phyloP scores from a whole-genome alignment of 2,329 filamentous ascomycete species.

The Phoma sp. region DNA sequence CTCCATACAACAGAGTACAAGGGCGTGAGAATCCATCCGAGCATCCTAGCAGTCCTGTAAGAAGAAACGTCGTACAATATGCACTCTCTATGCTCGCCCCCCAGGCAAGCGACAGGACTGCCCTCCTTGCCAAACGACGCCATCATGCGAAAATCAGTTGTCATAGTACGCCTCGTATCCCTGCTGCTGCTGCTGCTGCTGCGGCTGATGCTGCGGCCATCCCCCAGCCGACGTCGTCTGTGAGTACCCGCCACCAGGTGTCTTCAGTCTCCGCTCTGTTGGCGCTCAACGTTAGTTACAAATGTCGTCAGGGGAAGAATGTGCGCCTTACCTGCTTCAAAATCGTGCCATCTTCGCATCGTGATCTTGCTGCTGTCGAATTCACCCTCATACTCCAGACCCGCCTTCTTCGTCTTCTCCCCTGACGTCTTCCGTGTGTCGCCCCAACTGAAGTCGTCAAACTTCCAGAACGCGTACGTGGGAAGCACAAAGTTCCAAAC shows the following conservation, averaged over 20 bases:
- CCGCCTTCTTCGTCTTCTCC: slow-evolving; percentile 85
- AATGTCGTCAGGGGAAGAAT: slow-evolving; percentile 19
- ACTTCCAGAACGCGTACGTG: slow-evolving; percentile 97
- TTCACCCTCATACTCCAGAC: slow-evolving; percentile 88
- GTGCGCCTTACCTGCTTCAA: slow-evolving; percentile 71
- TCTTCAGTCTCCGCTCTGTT: slow-evolving; percentile 53
- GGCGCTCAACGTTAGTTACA: slow-evolving; percentile 34
- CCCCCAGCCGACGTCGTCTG: slow-evolving; percentile 46
- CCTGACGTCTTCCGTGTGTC: slow-evolving; percentile 95
- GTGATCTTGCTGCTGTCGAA: slow-evolving; percentile 99
- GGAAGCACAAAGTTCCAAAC: slow-evolving; percentile 98
- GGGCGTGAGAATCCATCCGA: slow-evolving; percentile 12
- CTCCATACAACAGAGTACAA: slow-evolving; percentile 15
- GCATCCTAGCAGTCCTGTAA: slow-evolving; percentile 36
- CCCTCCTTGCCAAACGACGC: slow-evolving; percentile 36
- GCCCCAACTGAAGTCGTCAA: slow-evolving; percentile 99
- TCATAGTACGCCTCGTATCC: slow-evolving; percentile 51
- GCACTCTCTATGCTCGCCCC: slow-evolving; percentile 34
- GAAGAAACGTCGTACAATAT: slow-evolving; percentile 37
- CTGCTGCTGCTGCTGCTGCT: slow-evolving; percentile 43
- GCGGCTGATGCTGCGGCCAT: slow-evolving; percentile 36
- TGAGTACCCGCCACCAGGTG: slow-evolving; percentile 45
- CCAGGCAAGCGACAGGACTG: slow-evolving; percentile 25
- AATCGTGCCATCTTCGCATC: slow-evolving; percentile 97
- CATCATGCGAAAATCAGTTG: slow-evolving; percentile 42